Evolutionary conservation across 2,329 filamentous ascomycete species (phyloP), one percentile per base, ranked within the genome.

Genomic region (Verticillium longisporum): DNA sequence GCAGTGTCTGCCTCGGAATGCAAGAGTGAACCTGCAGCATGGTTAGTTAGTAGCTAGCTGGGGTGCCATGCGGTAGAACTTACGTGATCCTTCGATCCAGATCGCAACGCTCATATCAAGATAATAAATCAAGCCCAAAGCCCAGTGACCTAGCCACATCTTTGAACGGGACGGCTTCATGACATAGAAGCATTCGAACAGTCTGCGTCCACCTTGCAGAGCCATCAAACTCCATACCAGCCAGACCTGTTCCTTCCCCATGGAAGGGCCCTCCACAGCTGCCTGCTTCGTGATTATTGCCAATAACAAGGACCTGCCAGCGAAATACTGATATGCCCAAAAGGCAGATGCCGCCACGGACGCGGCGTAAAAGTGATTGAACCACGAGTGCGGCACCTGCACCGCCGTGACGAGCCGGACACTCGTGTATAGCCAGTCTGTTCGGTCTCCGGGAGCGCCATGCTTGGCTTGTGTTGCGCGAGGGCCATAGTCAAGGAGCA

Each of bases 101-200:
- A 97, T 78, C 4, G 90, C 84, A 56, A 96, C 71, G 60, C 87
- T 87, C 68, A 91, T 89, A 61, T 80, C 80, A 6, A 87, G 69
- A 74, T 99, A 99, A 74, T 91, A 98, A 10, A 77, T 75, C 57
- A 95, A 74, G 0, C 92, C 95, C 50, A 97, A 73, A 15, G 88
- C 65, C 88, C 92, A 98, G 71, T 97, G 90, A 15, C 88, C 84
- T 64, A 93, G 75, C 86, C 88, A 92, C 94, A 99, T 99, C 61
- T 79, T 84, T 18, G 91, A 91, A 26, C 81, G 81, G 3, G 88
- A 91, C 4, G 87, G 82, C 70, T 84, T 89, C 58, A 82, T 77
- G 60, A 95, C 81, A 53, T 75, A 75, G 53, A 88, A 69, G 67
- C 87, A 90, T 76, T 98, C 95, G 66, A 88, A 89, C 45, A 97